Evolutionary conservation across 805 yeast genomes (phyloP).

Genomic region (Blastobotrys terrestris): DNA sequence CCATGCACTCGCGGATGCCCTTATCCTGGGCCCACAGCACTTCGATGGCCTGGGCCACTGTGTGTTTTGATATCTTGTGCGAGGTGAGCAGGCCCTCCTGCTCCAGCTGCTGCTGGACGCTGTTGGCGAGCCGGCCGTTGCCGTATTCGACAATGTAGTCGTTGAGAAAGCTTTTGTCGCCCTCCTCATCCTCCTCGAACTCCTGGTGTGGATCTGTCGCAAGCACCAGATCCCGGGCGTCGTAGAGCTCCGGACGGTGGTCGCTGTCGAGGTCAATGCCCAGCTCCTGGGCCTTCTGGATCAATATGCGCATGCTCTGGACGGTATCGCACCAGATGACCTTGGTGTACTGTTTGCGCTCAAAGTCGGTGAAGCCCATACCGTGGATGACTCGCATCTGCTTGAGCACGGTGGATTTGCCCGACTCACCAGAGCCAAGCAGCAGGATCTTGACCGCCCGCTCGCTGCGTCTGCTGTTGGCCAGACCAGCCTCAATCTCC

Average conservation of each 20-base stretch:
- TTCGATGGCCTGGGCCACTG: constrained; percentile 65
- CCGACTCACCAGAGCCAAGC: constrained; percentile 93
- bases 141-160: constrained; percentile 6
- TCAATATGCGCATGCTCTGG: constrained; percentile 71
- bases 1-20: constrained; percentile 47
- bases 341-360: constrained; percentile 71
- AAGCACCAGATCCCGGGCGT: constrained; percentile 33
- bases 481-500: constrained; percentile 38
- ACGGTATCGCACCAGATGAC: constrained; percentile 92
- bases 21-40: constrained; percentile 63
- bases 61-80: background rate
- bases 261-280: constrained; percentile 66
- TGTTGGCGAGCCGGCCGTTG: background rate
- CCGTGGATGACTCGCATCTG: constrained; percentile 83
- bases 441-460: constrained; percentile 50
- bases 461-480: constrained; percentile 27
- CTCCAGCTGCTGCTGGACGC: background rate
- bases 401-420: constrained; percentile 87
- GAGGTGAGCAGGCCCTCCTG: background rate
- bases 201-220: constrained; percentile 10
- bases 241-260: constrained; percentile 32
- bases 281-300: constrained; percentile 66
- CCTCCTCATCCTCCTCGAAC: constrained; percentile 9
- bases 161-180: background rate
- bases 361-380: constrained; percentile 75